A percentile compares a stretch with the other conserved stretches of the same genome.
These are phyloP conservation scores for Quercus cerris DNA, from an alignment of 306 rosid genomes.

Conservation along the genomic window DNA sequence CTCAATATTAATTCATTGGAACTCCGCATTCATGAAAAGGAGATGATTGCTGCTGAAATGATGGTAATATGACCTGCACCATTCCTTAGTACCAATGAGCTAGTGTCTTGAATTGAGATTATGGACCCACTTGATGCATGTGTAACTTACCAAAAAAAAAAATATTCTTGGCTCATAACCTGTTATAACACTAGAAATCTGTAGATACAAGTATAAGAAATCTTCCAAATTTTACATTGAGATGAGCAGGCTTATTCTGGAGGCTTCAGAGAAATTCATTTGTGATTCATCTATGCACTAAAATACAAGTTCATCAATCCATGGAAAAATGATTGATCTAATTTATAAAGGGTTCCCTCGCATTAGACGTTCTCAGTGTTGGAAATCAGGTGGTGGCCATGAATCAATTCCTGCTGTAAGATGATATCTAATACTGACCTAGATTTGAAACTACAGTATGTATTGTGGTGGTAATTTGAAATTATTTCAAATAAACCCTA, in stretches of 20 bases:
- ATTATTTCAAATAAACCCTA: neutral
- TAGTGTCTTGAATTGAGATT: too few species aligned
- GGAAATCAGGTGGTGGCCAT: neutral
- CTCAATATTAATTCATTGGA: neutral
- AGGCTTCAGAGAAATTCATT: neutral
- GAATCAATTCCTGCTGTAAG: neutral
- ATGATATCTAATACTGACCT: neutral
- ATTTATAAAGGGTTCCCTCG: neutral
- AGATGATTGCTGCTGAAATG: too few species aligned
- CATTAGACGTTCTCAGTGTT: neutral
- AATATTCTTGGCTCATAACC: neutral
- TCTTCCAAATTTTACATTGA: neutral
- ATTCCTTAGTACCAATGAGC: too few species aligned
- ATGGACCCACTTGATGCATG: too few species aligned
- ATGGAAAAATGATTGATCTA: neutral
- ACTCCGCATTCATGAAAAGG: neutral
- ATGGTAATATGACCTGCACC: neutral
- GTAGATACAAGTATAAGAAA: neutral
- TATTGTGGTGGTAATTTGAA: neutral
- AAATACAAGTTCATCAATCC: neutral
- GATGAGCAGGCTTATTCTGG: neutral
- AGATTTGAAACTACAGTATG: neutral
- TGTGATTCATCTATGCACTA: neutral
- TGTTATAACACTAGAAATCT: neutral
- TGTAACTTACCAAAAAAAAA: too few species aligned